Conservation (phyloP, 1,284 basidiomycete genomes). For the Lignosus rhinocerotis region DNA sequence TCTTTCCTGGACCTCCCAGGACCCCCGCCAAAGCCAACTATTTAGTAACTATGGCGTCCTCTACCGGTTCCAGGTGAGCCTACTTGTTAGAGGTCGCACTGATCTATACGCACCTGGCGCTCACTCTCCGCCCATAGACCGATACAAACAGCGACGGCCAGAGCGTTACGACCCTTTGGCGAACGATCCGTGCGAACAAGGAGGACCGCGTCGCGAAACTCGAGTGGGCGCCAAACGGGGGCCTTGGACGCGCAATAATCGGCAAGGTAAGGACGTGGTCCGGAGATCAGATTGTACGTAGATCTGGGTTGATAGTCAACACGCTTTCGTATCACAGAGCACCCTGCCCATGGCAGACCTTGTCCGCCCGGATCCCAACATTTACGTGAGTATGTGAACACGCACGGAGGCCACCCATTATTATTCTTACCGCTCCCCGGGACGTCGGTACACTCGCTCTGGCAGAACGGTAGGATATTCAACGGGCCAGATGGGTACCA, state of each 20-base stretch:
- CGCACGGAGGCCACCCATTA: conserved; percentile 11
- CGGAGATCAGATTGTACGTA: conserved; percentile 24
- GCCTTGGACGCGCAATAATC: conserved; percentile 78
- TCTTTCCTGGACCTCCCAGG: conserved; percentile 82
- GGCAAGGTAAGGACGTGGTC: conserved; percentile 58
- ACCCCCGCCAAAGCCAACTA: conserved; percentile 77
- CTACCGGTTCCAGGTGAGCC: conserved; percentile 75
- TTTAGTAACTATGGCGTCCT: conserved; percentile 79
- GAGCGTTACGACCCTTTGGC: conserved; percentile 73
- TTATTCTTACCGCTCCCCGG: conserved; percentile 4
- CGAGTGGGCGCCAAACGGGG: conserved; percentile 78
- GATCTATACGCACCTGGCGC: conserved; percentile 12
- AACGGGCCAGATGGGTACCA: conserved; percentile 77
- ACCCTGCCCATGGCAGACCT: conserved; percentile 79
- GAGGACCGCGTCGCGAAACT: conserved; percentile 83
- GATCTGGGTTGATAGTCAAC: conserved; percentile 22
- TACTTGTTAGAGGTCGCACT: conserved; percentile 10
- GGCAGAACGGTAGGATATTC: conserved; percentile 59
- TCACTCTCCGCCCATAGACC: conserved; percentile 49
- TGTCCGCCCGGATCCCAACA: conserved; percentile 61
- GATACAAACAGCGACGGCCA: conserved; percentile 59
- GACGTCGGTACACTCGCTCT: conserved; percentile 16
- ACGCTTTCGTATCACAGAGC: conserved; percentile 45
- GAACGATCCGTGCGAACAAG: conserved; percentile 74
- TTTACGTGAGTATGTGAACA: conserved; percentile 26